Evolutionary conservation across 768 basidiomycete genomes (phyloP), one percentile per base, ranked within the genome.

Genomic region (Agrocybe praecox): DNA sequence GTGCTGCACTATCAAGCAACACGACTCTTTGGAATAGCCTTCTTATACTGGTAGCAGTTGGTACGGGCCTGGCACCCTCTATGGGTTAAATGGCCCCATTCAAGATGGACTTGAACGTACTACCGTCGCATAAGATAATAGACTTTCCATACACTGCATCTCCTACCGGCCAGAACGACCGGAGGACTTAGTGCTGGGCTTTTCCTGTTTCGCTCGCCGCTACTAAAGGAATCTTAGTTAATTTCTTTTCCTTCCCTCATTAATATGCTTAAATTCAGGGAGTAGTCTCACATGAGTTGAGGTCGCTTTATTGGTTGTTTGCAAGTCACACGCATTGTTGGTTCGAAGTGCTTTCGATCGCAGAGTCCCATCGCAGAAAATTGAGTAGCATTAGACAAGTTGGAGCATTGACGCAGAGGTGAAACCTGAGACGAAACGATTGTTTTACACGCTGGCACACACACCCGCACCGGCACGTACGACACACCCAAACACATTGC

Each of bases 221-320:
- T 88, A 88, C 87, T 88, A 85, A 80, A 85, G 87, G 84, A 89
- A 88, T 88, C 87, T 86, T 87, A 82, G 87, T 89, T 89, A 87
- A 86, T 89, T 89, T 88, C 88, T 89, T 89, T 88, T 88, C 87
- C 87, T 88, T 86, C 83, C 82, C 87, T 89, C 87, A 88, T 87
- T 89, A 84, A 88, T 88, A 87, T 88, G 86, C 87, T 88, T 87
- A 88, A 88, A 84, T 88, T 87, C 85, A 86, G 86, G 80, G 83
- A 85, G 87, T 88, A 87, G 79, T 85, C 86, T 84, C 84, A 81
- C 85, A 83, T 85, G 85, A 87, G 87, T 83, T 86, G 86, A 88
- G 86, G 84, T 85, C 86, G 74, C 75, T 65, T 55, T 60, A 54
- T 60, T 54, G 76, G 69, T 84, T 49, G 47, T 11, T 71, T 72